Percentiles rank a stretch among this genome's conserved stretches.
Evolutionary conservation across 1,284 basidiomycete species (phyloP).

Genomic region (Ceratobasidium sp.): DNA sequence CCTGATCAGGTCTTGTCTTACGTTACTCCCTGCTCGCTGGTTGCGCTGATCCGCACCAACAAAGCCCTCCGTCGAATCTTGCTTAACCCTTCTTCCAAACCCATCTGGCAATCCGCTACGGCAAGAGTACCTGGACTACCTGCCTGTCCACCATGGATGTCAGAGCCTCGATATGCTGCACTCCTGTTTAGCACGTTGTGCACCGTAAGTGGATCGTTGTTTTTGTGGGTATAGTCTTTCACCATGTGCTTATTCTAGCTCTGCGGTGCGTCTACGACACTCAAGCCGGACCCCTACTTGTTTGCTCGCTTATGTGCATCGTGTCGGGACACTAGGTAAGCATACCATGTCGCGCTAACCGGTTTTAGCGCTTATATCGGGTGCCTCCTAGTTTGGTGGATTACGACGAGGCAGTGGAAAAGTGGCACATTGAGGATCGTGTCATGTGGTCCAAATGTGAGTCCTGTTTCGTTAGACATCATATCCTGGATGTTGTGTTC

Average conservation of each 20-base stretch:
- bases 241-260: neutral
- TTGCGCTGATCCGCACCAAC: neutral
- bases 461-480: neutral
- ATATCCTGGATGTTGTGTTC: too few relatives aligned
- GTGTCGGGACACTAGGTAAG: slow-evolving; percentile 11
- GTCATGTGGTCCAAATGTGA: neutral
- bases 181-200: neutral
- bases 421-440: neutral
- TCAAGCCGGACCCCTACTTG: slow-evolving; percentile 9
- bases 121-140: neutral
- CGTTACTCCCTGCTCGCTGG: neutral
- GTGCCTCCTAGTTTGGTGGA: neutral
- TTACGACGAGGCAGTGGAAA: neutral
- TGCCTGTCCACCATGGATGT: neutral
- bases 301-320: neutral
- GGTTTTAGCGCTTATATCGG: too few relatives aligned
- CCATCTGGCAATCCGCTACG: neutral
- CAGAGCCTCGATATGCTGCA: neutral
- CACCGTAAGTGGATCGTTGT: neutral
- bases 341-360: neutral
- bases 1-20: too few relatives aligned
- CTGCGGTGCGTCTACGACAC: neutral
- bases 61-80: slow-evolving; percentile 1
- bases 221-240: neutral
- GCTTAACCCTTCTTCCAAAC: neutral